Conservation (phyloP, 129 eudicot species). For the Escallonia rubra region DNA sequence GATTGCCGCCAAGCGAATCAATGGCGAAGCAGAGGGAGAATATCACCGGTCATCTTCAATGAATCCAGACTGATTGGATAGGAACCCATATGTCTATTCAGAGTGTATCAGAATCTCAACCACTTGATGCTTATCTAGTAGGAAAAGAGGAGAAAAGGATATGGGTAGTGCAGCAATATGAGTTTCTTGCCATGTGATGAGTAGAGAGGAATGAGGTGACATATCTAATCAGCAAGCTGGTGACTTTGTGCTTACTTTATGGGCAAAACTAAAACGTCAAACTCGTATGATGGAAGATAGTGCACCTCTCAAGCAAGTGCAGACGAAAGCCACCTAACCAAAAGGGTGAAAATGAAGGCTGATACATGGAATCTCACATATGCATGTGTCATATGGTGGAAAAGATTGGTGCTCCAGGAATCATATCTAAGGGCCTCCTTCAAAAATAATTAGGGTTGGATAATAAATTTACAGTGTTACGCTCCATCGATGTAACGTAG, state of each 20-base stretch:
- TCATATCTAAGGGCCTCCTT: too few species aligned
- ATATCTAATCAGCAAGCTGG: too few species aligned
- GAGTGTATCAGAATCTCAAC: slow-evolving; percentile 16
- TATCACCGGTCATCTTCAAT: not conserved
- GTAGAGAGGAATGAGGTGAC: not conserved
- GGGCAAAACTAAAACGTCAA: slow-evolving; percentile 2
- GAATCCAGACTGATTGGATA: not conserved
- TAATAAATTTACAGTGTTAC: too few species aligned
- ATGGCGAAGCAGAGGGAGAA: not conserved
- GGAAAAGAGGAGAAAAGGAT: not conserved
- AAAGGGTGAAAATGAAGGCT: not conserved
- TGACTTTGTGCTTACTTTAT: not conserved
- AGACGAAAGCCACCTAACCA: not conserved
- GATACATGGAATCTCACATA: too few species aligned
- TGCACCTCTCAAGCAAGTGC: not conserved
- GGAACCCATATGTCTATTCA: not conserved
- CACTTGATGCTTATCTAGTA: slow-evolving; percentile 41
- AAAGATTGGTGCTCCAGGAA: too few species aligned
- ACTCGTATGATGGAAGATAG: not conserved
- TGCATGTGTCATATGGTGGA: too few species aligned
- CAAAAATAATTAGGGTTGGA: too few species aligned
- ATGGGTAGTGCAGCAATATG: not conserved
- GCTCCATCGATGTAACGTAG: too few species aligned
- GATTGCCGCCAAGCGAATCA: not conserved
- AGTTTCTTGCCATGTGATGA: slow-evolving; percentile 1